Evolutionary conservation across 1,139 yeast genomes (phyloP).

Genomic region (Yamadazyma spencermartinsiae): DNA sequence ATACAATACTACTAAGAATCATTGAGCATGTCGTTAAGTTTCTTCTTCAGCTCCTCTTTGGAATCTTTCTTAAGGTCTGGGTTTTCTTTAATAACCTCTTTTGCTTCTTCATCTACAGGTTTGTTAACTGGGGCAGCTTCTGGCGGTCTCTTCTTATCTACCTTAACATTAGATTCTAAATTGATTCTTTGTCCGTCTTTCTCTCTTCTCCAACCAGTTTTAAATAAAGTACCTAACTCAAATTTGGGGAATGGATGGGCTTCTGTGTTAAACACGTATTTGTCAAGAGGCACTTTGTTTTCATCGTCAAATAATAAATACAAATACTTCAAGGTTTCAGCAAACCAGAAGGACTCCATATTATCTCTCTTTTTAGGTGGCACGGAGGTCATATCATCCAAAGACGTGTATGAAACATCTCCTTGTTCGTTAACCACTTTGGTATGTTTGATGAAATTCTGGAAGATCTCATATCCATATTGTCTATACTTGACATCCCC

Average conservation of each 20-base stretch:
- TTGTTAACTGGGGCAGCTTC: conserved; percentile 48
- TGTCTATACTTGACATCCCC: conserved; percentile 79
- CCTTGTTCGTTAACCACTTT: conserved; percentile 53
- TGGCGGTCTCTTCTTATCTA: conserved; percentile 37
- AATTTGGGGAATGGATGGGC: conserved; percentile 90
- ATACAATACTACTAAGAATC: conserved; percentile 7
- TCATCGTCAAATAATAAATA: conserved; percentile 76
- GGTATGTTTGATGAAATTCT: conserved; percentile 64
- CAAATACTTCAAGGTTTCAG: conserved; percentile 88
- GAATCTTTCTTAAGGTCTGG: conserved; percentile 30
- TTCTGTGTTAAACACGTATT: conserved; percentile 85
- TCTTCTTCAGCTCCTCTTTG: conserved; percentile 26
- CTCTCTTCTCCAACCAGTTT: conserved; percentile 63
- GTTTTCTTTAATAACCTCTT: conserved; percentile 37
- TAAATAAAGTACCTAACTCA: conserved; percentile 52
- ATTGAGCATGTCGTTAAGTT: conserved; percentile 25
- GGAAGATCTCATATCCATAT: conserved; percentile 89
- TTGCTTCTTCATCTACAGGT: conserved; percentile 36
- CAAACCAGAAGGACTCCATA: conserved; percentile 92
- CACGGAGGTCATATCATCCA: conserved; percentile 65
- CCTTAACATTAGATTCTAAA: conserved; percentile 16
- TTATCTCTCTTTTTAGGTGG: conserved; percentile 63
- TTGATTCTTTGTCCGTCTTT: conserved; percentile 20
- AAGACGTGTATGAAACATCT: conserved; percentile 60
- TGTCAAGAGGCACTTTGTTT: conserved; percentile 56